phyloP scores from a whole-genome alignment of 2,329 filamentous ascomycete species.

The Thielaviopsis euricoi region DNA sequence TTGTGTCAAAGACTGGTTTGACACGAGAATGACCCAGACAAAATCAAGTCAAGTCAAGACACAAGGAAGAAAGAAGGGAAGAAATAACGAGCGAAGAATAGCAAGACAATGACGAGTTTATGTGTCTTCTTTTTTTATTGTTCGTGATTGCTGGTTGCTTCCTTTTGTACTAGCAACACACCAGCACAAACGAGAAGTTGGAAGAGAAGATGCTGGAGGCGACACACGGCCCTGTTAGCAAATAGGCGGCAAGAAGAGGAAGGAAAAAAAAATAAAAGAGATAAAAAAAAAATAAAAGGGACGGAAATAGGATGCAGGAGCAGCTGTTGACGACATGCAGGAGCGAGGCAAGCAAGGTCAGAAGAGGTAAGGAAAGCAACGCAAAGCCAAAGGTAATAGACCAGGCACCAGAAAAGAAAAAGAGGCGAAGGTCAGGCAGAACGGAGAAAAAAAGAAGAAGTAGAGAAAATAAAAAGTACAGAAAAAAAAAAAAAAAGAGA shows the following conservation, averaged over 20 bases:
- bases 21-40: neutral
- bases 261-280: neutral
- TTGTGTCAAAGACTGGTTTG: neutral
- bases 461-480: neutral
- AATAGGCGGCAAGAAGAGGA: neutral
- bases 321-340: neutral
- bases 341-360: neutral
- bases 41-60: neutral
- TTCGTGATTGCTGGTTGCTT: neutral
- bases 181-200: neutral
- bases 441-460: neutral
- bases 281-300: neutral
- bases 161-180: neutral
- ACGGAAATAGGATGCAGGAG: neutral
- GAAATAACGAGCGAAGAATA: neutral
- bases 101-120: neutral
- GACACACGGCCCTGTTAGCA: neutral
- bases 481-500: conserved; percentile 2
- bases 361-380: neutral
- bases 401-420: neutral
- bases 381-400: neutral
- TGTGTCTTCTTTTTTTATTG: neutral
- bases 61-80: neutral
- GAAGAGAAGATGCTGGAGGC: neutral
- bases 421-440: neutral